These are phyloP conservation scores for Camellia lanceoleosa DNA, from an alignment of 148 eudicot genomes.

Conservation along the genomic window DNA sequence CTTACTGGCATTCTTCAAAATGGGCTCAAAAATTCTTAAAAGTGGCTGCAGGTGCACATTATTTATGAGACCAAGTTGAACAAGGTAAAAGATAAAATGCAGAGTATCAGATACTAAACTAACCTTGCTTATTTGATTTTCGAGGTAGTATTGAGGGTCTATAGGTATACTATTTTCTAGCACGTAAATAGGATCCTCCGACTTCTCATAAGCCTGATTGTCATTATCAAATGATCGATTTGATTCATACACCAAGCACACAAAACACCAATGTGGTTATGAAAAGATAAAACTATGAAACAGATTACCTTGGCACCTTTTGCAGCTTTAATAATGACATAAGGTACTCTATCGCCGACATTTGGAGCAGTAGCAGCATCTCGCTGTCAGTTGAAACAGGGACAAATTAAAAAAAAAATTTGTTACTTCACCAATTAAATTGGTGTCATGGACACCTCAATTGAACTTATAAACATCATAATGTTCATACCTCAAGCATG, in stretches of 20 bases:
- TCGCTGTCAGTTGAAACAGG: conserved; percentile 47
- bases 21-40: too few relatives aligned
- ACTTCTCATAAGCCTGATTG: conserved; percentile 91
- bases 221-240: conserved; percentile 26
- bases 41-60: too few relatives aligned
- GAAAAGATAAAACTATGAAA: not conserved
- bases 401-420: not conserved
- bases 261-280: not conserved
- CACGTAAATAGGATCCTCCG: conserved; percentile 97
- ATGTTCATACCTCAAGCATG: not conserved
- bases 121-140: conserved; percentile 95
- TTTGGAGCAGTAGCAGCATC: conserved; percentile 99
- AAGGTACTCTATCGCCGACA: conserved; percentile 99
- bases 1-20: too few relatives aligned
- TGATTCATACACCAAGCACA: not conserved
- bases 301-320: conserved; percentile 92
- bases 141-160: conserved; percentile 94
- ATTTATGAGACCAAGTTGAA: too few relatives aligned
- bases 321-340: conserved; percentile 91
- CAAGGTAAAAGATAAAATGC: too few relatives aligned
- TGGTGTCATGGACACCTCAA: not conserved
- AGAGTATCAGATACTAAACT: conserved; percentile 15
- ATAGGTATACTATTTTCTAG: conserved; percentile 95
- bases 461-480: not conserved
- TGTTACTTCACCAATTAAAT: not conserved